These are phyloP conservation scores for Brassica cretica DNA, from an alignment of 345 rosid genomes.

Conservation along the genomic window DNA sequence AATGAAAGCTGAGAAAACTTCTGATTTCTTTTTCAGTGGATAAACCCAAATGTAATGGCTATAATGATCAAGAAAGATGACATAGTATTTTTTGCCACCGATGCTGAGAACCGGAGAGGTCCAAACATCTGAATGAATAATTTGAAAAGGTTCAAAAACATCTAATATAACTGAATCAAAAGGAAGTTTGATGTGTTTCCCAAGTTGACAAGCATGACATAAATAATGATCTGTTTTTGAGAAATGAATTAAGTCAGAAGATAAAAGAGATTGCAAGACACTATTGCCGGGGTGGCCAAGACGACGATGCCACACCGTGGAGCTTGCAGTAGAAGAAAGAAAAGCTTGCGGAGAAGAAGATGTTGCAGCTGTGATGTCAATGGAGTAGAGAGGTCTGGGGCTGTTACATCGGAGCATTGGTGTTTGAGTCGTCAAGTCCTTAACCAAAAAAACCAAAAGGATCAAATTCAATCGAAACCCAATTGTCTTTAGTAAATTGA, in stretches of 20 bases:
- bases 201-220: background rate
- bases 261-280: background rate
- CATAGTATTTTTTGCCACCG: background rate
- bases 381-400: background rate
- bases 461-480: background rate
- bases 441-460: background rate
- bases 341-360: background rate
- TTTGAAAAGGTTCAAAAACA: background rate
- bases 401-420: background rate
- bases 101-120: background rate
- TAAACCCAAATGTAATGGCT: background rate
- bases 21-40: background rate
- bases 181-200: background rate
- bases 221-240: background rate
- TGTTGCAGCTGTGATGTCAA: background rate
- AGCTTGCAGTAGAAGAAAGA: background rate
- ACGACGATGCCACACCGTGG: background rate
- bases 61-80: background rate
- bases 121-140: background rate
- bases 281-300: background rate
- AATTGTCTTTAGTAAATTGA: background rate
- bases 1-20: background rate
- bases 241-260: background rate
- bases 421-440: background rate
- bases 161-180: background rate